Base-by-base conservation (phyloP, 140 eudicot species). In the Bidens hawaiensis region DNA sequence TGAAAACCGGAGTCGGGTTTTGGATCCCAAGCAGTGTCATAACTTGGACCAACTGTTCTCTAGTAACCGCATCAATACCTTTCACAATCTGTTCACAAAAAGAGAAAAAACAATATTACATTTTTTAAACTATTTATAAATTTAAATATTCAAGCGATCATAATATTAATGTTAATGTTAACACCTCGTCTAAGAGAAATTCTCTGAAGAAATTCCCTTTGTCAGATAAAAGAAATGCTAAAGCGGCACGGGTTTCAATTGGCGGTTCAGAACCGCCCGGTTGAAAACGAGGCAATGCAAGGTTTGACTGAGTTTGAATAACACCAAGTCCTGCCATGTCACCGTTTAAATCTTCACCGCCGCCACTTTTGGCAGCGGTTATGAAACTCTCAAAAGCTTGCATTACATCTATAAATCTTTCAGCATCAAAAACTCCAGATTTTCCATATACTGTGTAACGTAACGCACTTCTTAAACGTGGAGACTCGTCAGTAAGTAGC, bases 341-440 rank as follows among this genome's bases (percentile, higher is more conserved):
- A 69, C 99, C 99, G 18, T 78, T 85, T 48, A 94, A 56, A 62
- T 78, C 66, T 69, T 88, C 99, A 30, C 99, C 99, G 13, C 99
- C 99, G 52, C 99, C 99, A 65, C 99, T 94, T 81, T 88, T 94
- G 36, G 99, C 99, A 2, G 99, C 97, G 57, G 88, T 82, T 58
- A 85, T 88, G 68, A 94, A 94, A 64, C 71, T 88, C 75, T 94
- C 99, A 60, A 94, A 94, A 46, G 99, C 99, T 85, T 94, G 95
- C 99, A 94, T 94, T 21, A 94, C 99, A 66, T 94, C 99, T 31
- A 94, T 88, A 42, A 94, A 94, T 55, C 97, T 84, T 68, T 94
- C 99, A 48, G 99, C 99, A 70, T 94, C 94, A 76, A 94, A 94
- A 38, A 88, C 88, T 30, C 99, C 99, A 5, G 99, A 77, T 72